These are phyloP conservation scores for Suhomyces sp. DNA, from an alignment of 805 yeast genomes.

Conservation along the genomic window DNA sequence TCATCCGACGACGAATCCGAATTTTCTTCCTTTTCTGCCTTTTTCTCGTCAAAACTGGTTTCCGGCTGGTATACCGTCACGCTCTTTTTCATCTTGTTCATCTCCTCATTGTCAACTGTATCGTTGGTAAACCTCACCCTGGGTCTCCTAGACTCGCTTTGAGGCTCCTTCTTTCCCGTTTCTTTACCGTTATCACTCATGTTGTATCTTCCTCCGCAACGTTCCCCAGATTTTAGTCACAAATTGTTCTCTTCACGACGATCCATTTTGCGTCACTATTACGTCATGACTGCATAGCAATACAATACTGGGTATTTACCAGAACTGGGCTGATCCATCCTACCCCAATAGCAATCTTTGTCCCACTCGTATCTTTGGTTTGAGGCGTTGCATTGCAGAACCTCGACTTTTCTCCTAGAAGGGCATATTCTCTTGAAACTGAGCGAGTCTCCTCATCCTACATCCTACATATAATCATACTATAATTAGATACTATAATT, in stretches of 20 bases:
- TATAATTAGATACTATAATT: too few species aligned
- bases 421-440: not conserved
- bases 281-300: not conserved
- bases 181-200: not conserved
- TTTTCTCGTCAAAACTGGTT: not conserved
- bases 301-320: too few species aligned
- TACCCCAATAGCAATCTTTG: not conserved
- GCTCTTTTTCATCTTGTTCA: slow-evolving; percentile 69
- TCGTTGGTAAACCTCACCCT: slow-evolving; percentile 79
- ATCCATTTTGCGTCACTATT: not conserved
- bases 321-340: not conserved
- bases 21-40: not conserved
- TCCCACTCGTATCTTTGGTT: not conserved
- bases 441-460: too few species aligned
- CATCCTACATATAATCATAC: too few species aligned
- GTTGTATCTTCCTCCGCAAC: not conserved
- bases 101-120: slow-evolving; percentile 83
- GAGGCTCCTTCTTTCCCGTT: not conserved
- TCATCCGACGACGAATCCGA: not conserved
- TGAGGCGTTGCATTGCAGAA: not conserved
- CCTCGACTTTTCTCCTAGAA: not conserved
- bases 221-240: not conserved
- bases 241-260: not conserved
- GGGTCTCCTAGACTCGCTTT: not conserved
- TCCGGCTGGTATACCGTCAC: slow-evolving; percentile 3